These are phyloP conservation scores for Telopea speciosissima DNA, from an alignment of 177 flowering plant genomes.

Conservation along the genomic window DNA sequence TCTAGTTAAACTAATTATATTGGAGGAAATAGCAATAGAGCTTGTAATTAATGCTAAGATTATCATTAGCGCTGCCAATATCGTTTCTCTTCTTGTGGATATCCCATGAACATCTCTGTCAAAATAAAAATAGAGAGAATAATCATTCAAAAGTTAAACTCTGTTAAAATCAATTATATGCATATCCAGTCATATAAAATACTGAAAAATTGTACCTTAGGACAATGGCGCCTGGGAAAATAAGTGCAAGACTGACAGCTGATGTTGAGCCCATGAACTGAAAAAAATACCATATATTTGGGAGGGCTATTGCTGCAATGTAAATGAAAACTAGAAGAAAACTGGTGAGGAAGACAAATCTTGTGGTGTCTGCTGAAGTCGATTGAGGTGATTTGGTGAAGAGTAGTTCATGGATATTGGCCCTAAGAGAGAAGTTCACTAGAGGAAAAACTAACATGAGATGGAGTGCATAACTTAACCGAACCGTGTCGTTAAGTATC, in stretches of 20 bases:
- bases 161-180: neutral
- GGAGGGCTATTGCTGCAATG: slow-evolving; percentile 61
- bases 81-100: slow-evolving; percentile 49
- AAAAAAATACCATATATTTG: slow-evolving; percentile 85
- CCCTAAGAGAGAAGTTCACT: slow-evolving; percentile 69
- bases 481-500: slow-evolving; percentile 53
- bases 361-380: slow-evolving; percentile 26
- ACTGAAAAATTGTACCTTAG: slow-evolving; percentile 46
- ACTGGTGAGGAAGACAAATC: slow-evolving; percentile 48
- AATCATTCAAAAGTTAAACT: neutral
- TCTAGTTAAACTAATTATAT: slow-evolving; percentile 29
- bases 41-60: slow-evolving; percentile 62
- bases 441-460: slow-evolving; percentile 81
- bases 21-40: slow-evolving; percentile 54
- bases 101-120: slow-evolving; percentile 66
- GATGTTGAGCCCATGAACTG: slow-evolving; percentile 86
- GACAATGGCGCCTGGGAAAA: slow-evolving; percentile 82
- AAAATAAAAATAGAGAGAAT: neutral
- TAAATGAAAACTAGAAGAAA: slow-evolving; percentile 41
- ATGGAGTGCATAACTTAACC: slow-evolving; percentile 86
- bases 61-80: slow-evolving; percentile 49
- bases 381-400: slow-evolving; percentile 48
- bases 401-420: slow-evolving; percentile 56
- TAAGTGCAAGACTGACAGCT: slow-evolving; percentile 67
- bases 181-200: neutral